Evolutionary conservation across 2,329 filamentous ascomycete genomes (phyloP), one percentile per base, ranked within the genome.

Genomic region (Aspergillus quadrilineatus): DNA sequence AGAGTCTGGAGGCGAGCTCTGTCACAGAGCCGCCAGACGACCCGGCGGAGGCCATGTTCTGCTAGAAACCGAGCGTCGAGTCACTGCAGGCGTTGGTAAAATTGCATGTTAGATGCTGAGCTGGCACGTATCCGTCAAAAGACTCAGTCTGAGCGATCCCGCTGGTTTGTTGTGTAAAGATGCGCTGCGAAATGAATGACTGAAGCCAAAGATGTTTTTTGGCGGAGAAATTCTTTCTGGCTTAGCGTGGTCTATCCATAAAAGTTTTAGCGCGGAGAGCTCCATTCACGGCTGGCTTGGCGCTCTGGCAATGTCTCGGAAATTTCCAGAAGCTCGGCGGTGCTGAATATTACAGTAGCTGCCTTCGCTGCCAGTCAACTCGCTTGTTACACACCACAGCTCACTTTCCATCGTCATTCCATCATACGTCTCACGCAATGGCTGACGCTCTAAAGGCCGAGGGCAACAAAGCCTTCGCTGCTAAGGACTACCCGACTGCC

Each of bases 381-480:
- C 34, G 50, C 28, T 46, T 39, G 52, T 29, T 49, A 53, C 42
- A 55, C 56, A 26, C 29, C 15, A 42, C 54, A 47, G 48, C 53
- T 29, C 32, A 44, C 43, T 46, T 48, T 48, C 22, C 39, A 37
- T 50, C 39, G 29, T 29, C 39, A 44, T 17, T 41, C 47, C 28
- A 22, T 22, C 22, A 22, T 22, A 22, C 22, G 22, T 22, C 36
- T 49, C 47, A n/a, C 62, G 78, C 39, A 62, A 88, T 87, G 85
- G 85, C 85, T 63, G 85, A 88, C 77, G 83, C 93, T 85, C 86
- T 99, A 70, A 99, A 99, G 83, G 91, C 92, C 70, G 89, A 94
- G 74, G 94, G 93, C 81, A 99, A 99, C 83, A 96, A 96, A 82
- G 92, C 95, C 77, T 99, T 99, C 77, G 89, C 91, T 64, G 92